phyloP scores from a whole-genome alignment of 768 basidiomycete species.

The Lactifluus subvellereus region DNA sequence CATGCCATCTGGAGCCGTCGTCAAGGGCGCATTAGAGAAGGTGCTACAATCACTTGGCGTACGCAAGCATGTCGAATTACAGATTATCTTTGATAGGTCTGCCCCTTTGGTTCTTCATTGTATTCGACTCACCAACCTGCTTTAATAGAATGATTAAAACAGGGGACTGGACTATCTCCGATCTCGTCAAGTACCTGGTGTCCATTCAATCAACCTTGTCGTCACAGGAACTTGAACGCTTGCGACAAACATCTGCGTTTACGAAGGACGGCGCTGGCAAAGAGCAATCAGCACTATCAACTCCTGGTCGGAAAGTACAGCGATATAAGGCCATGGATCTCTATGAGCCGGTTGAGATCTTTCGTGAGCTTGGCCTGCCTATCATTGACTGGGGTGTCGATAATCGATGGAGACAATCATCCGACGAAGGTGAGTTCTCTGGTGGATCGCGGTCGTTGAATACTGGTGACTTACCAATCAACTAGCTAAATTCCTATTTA shows the following conservation, averaged over 20 bases:
- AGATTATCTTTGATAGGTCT: conserved; percentile 86
- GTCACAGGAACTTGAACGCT: conserved; percentile 48
- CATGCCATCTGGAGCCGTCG: conserved; percentile 52
- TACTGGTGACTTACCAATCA: background rate
- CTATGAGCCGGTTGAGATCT: conserved; percentile 75
- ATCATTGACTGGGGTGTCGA: conserved; percentile 82
- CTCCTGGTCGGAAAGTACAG: conserved; percentile 32
- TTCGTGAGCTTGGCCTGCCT: conserved; percentile 70
- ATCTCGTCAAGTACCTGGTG: conserved; percentile 83
- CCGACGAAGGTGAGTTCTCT: conserved; percentile 70
- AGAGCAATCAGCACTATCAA: conserved; percentile 22
- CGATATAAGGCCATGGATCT: conserved; percentile 66
- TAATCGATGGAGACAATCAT: conserved; percentile 71
- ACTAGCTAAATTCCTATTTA: conserved; percentile 73
- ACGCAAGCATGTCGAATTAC: conserved; percentile 85
- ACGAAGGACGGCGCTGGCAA: conserved; percentile 43
- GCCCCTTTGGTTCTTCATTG: conserved; percentile 11
- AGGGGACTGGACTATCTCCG: conserved; percentile 82
- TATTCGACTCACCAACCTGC: background rate
- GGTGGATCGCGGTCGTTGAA: background rate
- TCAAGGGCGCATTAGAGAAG: conserved; percentile 71
- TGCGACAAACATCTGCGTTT: conserved; percentile 70
- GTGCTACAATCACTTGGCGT: conserved; percentile 72
- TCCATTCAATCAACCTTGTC: conserved; percentile 64
- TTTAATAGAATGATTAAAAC: conserved; percentile 72